phyloP scores from a whole-genome alignment of 352 stramenopile genomes.

The Pythium oligandrum region DNA sequence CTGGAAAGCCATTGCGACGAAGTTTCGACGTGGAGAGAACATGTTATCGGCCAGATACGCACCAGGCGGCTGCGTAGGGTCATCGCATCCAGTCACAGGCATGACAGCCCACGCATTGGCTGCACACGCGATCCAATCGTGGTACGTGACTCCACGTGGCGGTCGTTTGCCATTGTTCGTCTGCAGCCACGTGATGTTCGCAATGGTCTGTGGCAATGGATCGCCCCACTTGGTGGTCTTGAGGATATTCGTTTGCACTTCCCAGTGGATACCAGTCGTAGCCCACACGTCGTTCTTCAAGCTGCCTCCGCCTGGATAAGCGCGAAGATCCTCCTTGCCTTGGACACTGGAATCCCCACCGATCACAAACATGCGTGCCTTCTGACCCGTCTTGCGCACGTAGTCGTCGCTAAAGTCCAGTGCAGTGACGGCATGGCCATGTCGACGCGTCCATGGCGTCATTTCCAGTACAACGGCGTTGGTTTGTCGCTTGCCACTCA shows the following conservation, averaged over 20 bases:
- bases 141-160: slow-evolving; percentile 51
- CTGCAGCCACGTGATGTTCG: slow-evolving; percentile 64
- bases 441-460: slow-evolving; percentile 57
- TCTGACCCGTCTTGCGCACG: slow-evolving; percentile 32
- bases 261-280: slow-evolving; percentile 53
- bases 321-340: slow-evolving; percentile 57
- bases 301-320: slow-evolving; percentile 58
- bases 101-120: slow-evolving; percentile 42
- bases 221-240: slow-evolving; percentile 70
- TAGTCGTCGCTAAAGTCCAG: slow-evolving; percentile 58
- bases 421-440: slow-evolving; percentile 54
- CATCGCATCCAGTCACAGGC: slow-evolving; percentile 44
- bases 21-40: slow-evolving; percentile 70
- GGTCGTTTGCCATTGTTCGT: slow-evolving; percentile 65
- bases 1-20: slow-evolving; percentile 51
- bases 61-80: slow-evolving; percentile 50
- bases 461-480: slow-evolving; percentile 45
- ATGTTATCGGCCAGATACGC: slow-evolving; percentile 74
- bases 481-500: slow-evolving; percentile 55
- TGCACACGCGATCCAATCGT: slow-evolving; percentile 63
- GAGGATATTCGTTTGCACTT: slow-evolving; percentile 48
- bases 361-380: slow-evolving; percentile 61
- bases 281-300: slow-evolving; percentile 76
- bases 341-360: slow-evolving; percentile 69
- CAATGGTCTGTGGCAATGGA: slow-evolving; percentile 57